Conservation (phyloP, 169 alveolate species). For the Plasmodium ovale region DNA sequence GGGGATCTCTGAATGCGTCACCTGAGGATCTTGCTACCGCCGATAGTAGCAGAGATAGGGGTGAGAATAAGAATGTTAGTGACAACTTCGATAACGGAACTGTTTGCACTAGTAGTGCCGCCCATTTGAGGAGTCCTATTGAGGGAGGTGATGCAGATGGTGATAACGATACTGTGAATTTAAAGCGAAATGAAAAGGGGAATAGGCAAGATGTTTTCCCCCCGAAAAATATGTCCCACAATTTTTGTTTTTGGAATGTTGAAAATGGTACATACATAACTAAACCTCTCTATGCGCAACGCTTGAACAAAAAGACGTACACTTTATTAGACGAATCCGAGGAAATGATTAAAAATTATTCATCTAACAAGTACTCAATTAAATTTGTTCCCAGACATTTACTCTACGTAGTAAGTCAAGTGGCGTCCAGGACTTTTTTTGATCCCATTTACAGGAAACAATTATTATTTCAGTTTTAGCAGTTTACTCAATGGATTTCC, state of each 20-base stretch:
- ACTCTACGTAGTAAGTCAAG: conserved; percentile 66
- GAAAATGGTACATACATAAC: conserved; percentile 51
- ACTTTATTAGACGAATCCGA: conserved; percentile 71
- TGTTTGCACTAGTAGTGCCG: no score
- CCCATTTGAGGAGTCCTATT: background rate
- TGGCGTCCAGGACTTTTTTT: conserved; percentile 65
- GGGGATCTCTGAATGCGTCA: no score
- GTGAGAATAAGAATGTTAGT: no score
- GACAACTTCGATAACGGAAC: no score
- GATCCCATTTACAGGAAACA: conserved; percentile 65
- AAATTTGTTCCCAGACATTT: conserved; percentile 74
- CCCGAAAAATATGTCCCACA: conserved; percentile 4
- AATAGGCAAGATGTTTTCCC: background rate
- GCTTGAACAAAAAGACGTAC: conserved; percentile 13
- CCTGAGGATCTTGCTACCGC: no score
- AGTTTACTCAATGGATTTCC: background rate
- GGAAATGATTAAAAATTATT: conserved; percentile 65
- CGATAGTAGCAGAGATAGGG: no score
- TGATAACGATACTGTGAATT: background rate
- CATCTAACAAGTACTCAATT: conserved; percentile 54
- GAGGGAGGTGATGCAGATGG: background rate
- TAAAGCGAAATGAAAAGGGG: conserved; percentile 23
- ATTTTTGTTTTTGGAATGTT: conserved; percentile 73
- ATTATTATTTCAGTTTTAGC: conserved; percentile 45
- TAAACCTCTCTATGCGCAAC: conserved; percentile 62